Evolutionary conservation across 257 asterid species (phyloP), one percentile per base, ranked within the genome.

Genomic region (Nicotiana tabacum): DNA sequence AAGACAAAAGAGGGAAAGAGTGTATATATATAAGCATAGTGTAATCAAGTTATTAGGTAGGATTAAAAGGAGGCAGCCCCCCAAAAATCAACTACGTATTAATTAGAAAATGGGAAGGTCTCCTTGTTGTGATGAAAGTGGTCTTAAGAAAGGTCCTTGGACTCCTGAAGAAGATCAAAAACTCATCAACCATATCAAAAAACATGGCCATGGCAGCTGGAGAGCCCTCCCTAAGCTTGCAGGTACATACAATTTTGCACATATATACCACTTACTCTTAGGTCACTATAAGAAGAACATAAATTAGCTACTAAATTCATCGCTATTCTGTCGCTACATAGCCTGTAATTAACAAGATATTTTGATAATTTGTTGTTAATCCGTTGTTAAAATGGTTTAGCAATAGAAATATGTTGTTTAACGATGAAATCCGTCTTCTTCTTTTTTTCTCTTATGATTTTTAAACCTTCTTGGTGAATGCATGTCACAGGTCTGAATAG

Each of bases 101-200:
- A 3, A 21, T 51, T 11, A 39, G 24, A 32, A 37, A 81, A 94
- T 94, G 98, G 97, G 97, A 72, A 94, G 96, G 84, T 89, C 93
- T 24, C 97, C 98, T 29, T 74, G 91, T 86, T 67, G 89, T 58
- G 93, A 90, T 78, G 97, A 92, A 60, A 89, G 87, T 84, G 95
- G 93, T n/a, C 85, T 94, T 82, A 94, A 94, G 90, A 94, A 94
- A 89, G 98, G 98, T n/a, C 98, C 98, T 0, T 94, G 98, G 98
- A 94, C 98, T 83, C 88, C 98, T 27, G 98, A 92, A 76, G 98
- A 94, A 90, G 98, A 94, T 70, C 93, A 94, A 48, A 90, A 86
- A 58, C 98, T 94, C 89, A 85, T 89, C 89, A 87, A 85, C 2
- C 81, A 86, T 78, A 90, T 94, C 83, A 89, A 92, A 2, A 90